Percentiles rank a stretch among this genome's conserved stretches.
These are phyloP conservation scores for Paecilomyces fulvus DNA, from an alignment of 2,329 filamentous ascomycete genomes.

Conservation along the genomic window DNA sequence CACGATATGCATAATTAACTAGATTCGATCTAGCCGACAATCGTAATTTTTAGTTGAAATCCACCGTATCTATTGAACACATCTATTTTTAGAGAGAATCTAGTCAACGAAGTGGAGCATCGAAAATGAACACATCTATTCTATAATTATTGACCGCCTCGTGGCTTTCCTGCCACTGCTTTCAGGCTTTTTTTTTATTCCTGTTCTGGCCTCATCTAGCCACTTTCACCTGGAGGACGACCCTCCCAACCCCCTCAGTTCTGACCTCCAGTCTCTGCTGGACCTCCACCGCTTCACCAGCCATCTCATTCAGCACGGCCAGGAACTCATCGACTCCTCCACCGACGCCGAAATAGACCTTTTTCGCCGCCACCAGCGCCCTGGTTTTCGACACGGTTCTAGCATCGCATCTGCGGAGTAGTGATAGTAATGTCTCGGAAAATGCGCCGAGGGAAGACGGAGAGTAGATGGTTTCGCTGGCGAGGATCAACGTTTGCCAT, in stretches of 20 bases:
- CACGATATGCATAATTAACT: neutral
- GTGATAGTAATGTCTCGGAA: conserved; percentile 43
- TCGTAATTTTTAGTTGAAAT: neutral
- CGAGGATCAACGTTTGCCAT: conserved; percentile 45
- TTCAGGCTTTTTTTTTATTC: neutral
- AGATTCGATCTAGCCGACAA: neutral
- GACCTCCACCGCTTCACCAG: conserved; percentile 18
- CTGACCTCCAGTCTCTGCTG: conserved; percentile 28
- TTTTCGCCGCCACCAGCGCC: conserved; percentile 54
- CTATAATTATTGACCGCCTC: neutral
- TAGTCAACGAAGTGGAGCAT: neutral
- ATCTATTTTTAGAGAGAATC: neutral
- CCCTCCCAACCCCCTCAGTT: conserved; percentile 36
- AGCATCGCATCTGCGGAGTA: conserved; percentile 37
- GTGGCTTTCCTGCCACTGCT: neutral
- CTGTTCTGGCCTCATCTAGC: neutral
- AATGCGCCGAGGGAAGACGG: conserved; percentile 47
- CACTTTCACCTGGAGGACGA: conserved; percentile 30
- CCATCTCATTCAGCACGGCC: conserved; percentile 19
- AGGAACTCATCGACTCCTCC: conserved; percentile 55
- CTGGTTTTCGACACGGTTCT: conserved; percentile 22
- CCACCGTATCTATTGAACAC: neutral
- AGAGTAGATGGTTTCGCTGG: conserved; percentile 58
- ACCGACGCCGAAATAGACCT: conserved; percentile 59
- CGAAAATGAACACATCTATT: neutral